Conservation (phyloP, 23 red algal species). For the Cyanidiococcus yangmingshanensis region DNA sequence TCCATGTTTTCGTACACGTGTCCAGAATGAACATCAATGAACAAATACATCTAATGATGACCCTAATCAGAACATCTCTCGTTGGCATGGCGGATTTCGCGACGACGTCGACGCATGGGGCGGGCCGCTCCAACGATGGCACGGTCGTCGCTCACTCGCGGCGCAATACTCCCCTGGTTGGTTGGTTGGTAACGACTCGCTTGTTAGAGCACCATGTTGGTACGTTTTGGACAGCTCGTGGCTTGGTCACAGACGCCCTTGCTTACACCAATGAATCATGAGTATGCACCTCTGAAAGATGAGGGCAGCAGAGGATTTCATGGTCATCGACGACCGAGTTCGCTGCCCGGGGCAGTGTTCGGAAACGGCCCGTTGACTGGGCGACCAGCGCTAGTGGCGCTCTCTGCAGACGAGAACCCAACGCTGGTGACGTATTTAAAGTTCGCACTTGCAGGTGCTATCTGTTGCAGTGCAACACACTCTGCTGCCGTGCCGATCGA, state of each 20-base stretch:
- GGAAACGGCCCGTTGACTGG: background rate
- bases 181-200: no score
- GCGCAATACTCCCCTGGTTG: no score
- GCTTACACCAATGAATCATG: background rate
- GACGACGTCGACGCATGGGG: no score
- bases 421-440: conserved; percentile 21
- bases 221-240: background rate
- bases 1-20: no score
- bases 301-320: background rate
- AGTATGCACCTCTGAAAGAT: no score
- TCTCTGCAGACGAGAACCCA: conserved; percentile 9
- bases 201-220: background rate
- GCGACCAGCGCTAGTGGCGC: background rate
- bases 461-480: conserved; percentile 29
- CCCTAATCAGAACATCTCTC: no score
- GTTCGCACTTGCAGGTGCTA: conserved; percentile 28
- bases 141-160: no score
- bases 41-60: no score
- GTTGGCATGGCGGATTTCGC: no score
- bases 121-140: no score
- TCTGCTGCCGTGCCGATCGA: conserved; percentile 28
- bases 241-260: background rate
- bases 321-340: background rate
- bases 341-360: background rate
- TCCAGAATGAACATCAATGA: no score